Evolutionary conservation across 331 rosid genomes (phyloP).

Genomic region (Quercus tomentella): DNA sequence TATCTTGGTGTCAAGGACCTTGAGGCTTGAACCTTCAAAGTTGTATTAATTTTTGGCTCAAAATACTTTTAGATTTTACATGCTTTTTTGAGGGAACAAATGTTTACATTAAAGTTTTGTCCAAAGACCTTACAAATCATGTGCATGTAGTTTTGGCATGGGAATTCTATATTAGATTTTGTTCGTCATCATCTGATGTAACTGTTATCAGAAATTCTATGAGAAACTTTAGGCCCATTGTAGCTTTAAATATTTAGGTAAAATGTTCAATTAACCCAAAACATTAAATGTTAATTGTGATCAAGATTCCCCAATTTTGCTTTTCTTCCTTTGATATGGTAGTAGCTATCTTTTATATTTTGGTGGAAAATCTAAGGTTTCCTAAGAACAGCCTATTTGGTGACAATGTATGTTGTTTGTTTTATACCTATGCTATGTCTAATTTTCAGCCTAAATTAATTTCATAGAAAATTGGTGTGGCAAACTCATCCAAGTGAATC

Average conservation of each 20-base stretch:
- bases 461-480: background rate
- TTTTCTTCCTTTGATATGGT: background rate
- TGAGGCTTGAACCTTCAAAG: background rate
- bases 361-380: too few relatives aligned
- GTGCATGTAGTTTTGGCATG: background rate
- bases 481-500: background rate
- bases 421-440: background rate
- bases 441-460: background rate
- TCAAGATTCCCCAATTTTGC: too few relatives aligned
- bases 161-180: background rate
- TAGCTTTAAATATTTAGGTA: too few relatives aligned
- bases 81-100: background rate
- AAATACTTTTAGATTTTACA: background rate
- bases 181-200: background rate
- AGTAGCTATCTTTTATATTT: background rate
- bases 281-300: too few relatives aligned
- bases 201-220: background rate
- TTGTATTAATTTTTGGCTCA: background rate
- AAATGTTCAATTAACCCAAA: too few relatives aligned
- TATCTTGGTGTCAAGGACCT: background rate
- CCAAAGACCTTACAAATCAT: background rate
- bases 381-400: background rate
- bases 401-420: background rate
- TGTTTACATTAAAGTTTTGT: background rate
- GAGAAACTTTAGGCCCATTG: too few relatives aligned